These are phyloP conservation scores for Curvularia spicifera DNA, from an alignment of 2,329 filamentous ascomycete species.

Conservation along the genomic window DNA sequence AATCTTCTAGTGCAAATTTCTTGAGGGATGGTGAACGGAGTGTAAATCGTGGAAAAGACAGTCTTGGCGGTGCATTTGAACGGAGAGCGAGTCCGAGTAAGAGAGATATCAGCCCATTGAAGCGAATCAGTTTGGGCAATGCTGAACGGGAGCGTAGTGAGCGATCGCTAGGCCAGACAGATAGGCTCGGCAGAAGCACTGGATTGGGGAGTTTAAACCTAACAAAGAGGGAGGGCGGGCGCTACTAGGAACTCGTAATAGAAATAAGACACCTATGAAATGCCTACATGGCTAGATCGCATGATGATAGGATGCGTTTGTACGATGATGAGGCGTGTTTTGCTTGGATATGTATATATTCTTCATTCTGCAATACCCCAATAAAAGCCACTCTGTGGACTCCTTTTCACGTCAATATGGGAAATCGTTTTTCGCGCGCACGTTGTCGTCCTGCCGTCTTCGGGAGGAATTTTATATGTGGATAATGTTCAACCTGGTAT, in stretches of 20 bases:
- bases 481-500: too few relatives aligned
- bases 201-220: conserved; percentile 36
- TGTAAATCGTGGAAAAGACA: conserved; percentile 22
- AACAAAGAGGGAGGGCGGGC: conserved; percentile 38
- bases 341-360: neutral
- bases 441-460: too few relatives aligned
- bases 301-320: neutral
- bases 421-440: neutral
- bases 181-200: conserved; percentile 27
- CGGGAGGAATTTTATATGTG: too few relatives aligned
- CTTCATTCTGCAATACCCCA: neutral
- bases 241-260: conserved; percentile 21
- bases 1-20: conserved; percentile 68
- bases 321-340: neutral
- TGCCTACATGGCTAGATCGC: neutral
- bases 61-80: conserved; percentile 33
- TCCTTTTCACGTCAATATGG: neutral
- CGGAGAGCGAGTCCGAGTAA: conserved; percentile 45
- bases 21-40: conserved; percentile 40
- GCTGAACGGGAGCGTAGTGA: conserved; percentile 16
- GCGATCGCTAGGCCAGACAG: conserved; percentile 20
- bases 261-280: neutral
- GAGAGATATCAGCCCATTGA: conserved; percentile 53
- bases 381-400: neutral
- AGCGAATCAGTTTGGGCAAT: conserved; percentile 51